Evolutionary conservation across 331 rosid genomes (phyloP), one percentile per base, ranked within the genome.

Genomic region (Malus hybrid): DNA sequence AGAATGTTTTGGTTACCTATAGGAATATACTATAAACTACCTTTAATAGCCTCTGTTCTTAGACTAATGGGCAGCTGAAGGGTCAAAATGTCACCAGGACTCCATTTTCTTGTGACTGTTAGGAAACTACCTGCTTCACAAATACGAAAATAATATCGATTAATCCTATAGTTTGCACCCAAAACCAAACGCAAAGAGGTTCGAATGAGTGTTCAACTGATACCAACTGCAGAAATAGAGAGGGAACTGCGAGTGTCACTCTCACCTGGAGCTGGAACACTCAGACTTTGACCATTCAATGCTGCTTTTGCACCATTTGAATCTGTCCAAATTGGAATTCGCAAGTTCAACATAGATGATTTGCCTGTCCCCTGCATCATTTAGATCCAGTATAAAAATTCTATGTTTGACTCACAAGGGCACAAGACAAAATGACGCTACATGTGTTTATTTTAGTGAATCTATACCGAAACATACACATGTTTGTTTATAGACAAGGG

Each of bases 251-350:
- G 64, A 64, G 63, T n/a, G 34, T 44, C 15, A 15, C 68, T 61
- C 74, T 55, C 18, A 87, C 95, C 95, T 69, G 93, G 90, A 83
- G 80, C 31, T 62, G 95, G 77, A n/a, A 82, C 42, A 70, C 86
- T 15, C 60, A 89, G 62, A 71, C 72, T 57, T 62, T 79, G 70
- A 59, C 67, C 75, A 81, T 92, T 94, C 65, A 92, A 65, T 66
- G 66, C 55, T 32, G 71, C 90, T 67, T 80, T 82, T 18, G 93
- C 90, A 62, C 83, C 89, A 68, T 67, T 59, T 6, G 54, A 12
- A 46, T 16, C 34, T 8, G 96, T 90, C 99, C 99, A 94, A 50
- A 87, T 80, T 11, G 99, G 99, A 7, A 92, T 15, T 36, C 99
- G 90, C 36, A 94, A 68, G 67, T 92, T 91, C 78, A 93, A 77